Base-by-base conservation (phyloP, 2,329 filamentous ascomycete species). In the Nemania bipapillata region DNA sequence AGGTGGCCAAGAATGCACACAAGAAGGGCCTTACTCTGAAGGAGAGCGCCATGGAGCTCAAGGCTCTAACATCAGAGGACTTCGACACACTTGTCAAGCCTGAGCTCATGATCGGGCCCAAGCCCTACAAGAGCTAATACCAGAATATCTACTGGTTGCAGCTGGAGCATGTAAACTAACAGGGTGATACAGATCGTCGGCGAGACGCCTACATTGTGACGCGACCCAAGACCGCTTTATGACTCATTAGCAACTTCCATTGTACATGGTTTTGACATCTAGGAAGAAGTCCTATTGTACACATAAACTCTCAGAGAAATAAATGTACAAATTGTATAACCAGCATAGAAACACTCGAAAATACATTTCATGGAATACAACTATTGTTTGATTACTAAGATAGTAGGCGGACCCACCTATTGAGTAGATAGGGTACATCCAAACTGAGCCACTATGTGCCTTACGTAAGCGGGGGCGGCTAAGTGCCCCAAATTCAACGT, bases 1-100 rank as follows among this genome's bases (percentile, higher is more conserved):
- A 97, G 86, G 94, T 97, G 26, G 94, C 94, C 78, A 97, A 97
- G 90, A 96, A 99, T 79, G 96, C 96, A 17, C 96, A 99, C 86
- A 97, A 97, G 89, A 98, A 98, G 89, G 94, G 94, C 37, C 83
- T 95, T 59, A 97, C 94, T 26, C 88, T 99, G 67, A 97, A 97
- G 87, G 85, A 97, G 84, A 95, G 92, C 77, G 95, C 96, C 22
- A 90, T 98, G 86, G 93, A 98, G 86, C 88, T 99, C 74, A 88
- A 97, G 75, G 95, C 94, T 53, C 85, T 98, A 74, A 95, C 90
- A 72, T 90, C 91, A 79, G 92, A 92, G 78, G 94, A 97, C 79
- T 98, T 98, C 79, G 94, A 97, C 82, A 86, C 89, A 74, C 86
- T 96, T 73, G 96, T 99, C 74, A 90, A 90, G 77, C 96, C 96